Base-by-base conservation (phyloP, 2,329 filamentous ascomycete species). In the Microcyclospora pomicola region DNA sequence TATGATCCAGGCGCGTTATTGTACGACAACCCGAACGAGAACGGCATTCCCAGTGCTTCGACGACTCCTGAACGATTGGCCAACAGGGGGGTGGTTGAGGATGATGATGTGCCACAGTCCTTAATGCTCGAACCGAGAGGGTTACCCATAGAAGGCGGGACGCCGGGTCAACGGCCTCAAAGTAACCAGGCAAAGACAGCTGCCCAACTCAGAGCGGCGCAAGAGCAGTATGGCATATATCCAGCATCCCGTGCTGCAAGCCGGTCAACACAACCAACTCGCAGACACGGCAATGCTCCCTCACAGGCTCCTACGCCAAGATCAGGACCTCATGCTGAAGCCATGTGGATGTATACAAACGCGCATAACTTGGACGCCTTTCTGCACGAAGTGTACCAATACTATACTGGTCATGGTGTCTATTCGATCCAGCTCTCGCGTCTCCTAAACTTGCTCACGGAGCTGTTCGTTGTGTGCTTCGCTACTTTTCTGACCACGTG, bases 301-400 rank as follows among this genome's bases (percentile, higher is more conserved):
- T 49, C 58, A 1, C 46, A 66, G 31, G 57, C 59, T 13, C 56
- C 64, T 19, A n/a, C n/a, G n/a, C n/a, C n/a, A n/a, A n/a, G n/a
- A n/a, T n/a, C n/a, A n/a, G 72, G 75, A 50, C 73, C 76, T 1
- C 77, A 77, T 58, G 81, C 88, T 54, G 81, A 79, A 58, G 86
- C 87, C 3, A 75, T 93, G 66, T 95, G 85, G 80, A 74, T 83
- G 60, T 95, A 87, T 82, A 83, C 83, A 38, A 94, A 94, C 53
- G 83, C 91, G 40, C 76, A 82, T 29, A 91, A 93, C 53, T 67
- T 95, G 37, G 87, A 95, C 59, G 80, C 77, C 50, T 95, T 94
- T 56, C 76, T 94, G 54, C 73, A 75, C 39, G 81, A 81, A 44
- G 83, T 93, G 3, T 95, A 95, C 56, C 71, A 81, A 46, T 95